Conservation (phyloP, 2,329 filamentous ascomycete genomes). For the Calonectria fujianensis region DNA sequence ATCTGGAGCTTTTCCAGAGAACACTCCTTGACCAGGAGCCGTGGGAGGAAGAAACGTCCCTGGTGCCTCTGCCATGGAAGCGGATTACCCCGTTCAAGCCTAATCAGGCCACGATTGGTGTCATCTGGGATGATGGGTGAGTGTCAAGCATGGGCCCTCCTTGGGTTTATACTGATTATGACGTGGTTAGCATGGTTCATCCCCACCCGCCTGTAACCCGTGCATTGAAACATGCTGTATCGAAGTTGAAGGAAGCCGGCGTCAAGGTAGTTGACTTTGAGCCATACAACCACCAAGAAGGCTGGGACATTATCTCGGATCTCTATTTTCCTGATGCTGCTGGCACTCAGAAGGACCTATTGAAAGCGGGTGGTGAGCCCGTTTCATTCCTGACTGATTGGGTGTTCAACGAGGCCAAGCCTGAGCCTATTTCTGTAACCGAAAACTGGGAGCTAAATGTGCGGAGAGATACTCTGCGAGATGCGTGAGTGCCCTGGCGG, state of each 20-base stretch:
- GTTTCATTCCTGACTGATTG: constrained; percentile 50
- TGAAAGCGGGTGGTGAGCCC: constrained; percentile 51
- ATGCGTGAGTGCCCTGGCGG: constrained; percentile 15
- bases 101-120: constrained; percentile 15
- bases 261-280: constrained; percentile 51
- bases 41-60: constrained; percentile 64
- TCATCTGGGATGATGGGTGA: constrained; percentile 21
- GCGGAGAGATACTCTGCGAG: constrained; percentile 43
- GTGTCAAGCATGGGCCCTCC: background rate
- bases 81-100: constrained; percentile 41
- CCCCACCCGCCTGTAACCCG: constrained; percentile 53
- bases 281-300: constrained; percentile 49
- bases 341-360: constrained; percentile 40
- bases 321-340: constrained; percentile 52
- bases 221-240: constrained; percentile 44
- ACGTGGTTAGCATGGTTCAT: constrained; percentile 29
- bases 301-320: constrained; percentile 45
- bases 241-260: constrained; percentile 45
- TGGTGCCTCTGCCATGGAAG: constrained; percentile 65
- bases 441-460: constrained; percentile 52
- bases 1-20: constrained; percentile 62
- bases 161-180: too few relatives aligned
- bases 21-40: constrained; percentile 61
- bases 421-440: constrained; percentile 28
- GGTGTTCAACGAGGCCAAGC: constrained; percentile 43